Evolutionary conservation across 305 asterid genomes (phyloP), one percentile per base, ranked within the genome.

Genomic region (Solanum hybrid): DNA sequence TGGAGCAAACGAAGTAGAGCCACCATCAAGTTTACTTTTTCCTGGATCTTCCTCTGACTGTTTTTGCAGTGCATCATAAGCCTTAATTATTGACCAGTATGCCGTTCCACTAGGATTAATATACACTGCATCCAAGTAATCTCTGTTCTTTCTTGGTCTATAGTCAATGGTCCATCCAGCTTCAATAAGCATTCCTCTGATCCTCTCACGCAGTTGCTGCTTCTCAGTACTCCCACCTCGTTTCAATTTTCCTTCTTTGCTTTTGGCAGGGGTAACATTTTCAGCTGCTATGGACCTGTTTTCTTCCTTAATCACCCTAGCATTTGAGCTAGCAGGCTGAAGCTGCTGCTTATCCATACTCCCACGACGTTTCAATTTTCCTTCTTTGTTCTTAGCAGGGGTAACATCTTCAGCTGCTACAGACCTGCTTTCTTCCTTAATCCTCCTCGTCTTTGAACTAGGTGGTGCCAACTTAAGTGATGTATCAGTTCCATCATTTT

Each of bases 131-230:
- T 97, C 98, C 78, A 96, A 93, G 93, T 97, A 97, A 89, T 96
- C 99, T 90, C 98, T 92, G 91, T 95, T 95, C 91, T 95, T 93
- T 92, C 98, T 94, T 34, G 99, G 99, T 86, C 99, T 94, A 91
- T 96, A 97, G 92, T 97, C 99, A 90, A 97, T 97, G 32, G 94
- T 94, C 99, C 99, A 97, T 31, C 99, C 98, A 10, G 96, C 90
- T 88, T 92, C 93, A 77, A 93, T 64, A 60, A 97, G 93, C 98
- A 96, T 97, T 89, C 92, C 97, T 91, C 98, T 94, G 31, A 97
- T 97, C 90, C 91, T 90, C 92, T 97, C 99, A 38, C 98, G 96
- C 90, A 97, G 89, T 91, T 93, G 90, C 92, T 95, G 99, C 93
- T 97, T 97, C 91, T 97, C 98, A 32, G 99, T 97, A 92, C 97